Evolutionary conservation across 257 asterid genomes (phyloP), one percentile per base, ranked within the genome.

Genomic region (Solanum gracilifrons): DNA sequence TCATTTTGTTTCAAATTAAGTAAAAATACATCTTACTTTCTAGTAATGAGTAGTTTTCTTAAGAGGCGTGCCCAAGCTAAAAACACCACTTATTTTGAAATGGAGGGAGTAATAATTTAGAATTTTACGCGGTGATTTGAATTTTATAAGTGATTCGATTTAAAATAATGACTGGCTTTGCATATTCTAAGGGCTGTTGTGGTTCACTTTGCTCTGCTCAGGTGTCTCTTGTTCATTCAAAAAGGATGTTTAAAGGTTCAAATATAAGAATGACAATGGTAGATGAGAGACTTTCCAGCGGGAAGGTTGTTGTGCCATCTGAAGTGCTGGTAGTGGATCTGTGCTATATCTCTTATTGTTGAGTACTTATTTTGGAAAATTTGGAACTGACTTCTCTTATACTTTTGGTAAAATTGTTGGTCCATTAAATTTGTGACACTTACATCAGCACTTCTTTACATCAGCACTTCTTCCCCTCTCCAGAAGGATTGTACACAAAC

Each of bases 241-340:
- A 91, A 87, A 93, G 90, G 89, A 66, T 86, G 35, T 43, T 69
- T 31, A 89, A 71, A 13, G 88, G 91, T 87, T 90, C 91, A 84
- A 86, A 88, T 66, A 92, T 92, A 84, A 91, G 86, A 80, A 96
- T 95, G 98, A 7, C 98, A 64, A 33, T 91, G 89, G 87, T 92
- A 85, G 98, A 93, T 83, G 95, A 92, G 83, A 92, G 92, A 89
- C 90, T 86, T 84, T 66, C 86, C 8, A 89, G 85, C 23, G 86
- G 89, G 91, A 90, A 87, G 76, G 58, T 87, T 88, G 72, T 94
- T 43, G 90, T 93, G 87, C 88, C 93, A 82, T 88, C 94, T 87
- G 99, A 95, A 60, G 92, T 96, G 87, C 89, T 96, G 99, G 99
- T 96, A 92, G 89, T 68, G 82, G 48, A 86, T 68, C 83, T 77